Evolutionary conservation across 2,329 filamentous ascomycete genomes (phyloP).

Genomic region (Colletotrichum magnum): DNA sequence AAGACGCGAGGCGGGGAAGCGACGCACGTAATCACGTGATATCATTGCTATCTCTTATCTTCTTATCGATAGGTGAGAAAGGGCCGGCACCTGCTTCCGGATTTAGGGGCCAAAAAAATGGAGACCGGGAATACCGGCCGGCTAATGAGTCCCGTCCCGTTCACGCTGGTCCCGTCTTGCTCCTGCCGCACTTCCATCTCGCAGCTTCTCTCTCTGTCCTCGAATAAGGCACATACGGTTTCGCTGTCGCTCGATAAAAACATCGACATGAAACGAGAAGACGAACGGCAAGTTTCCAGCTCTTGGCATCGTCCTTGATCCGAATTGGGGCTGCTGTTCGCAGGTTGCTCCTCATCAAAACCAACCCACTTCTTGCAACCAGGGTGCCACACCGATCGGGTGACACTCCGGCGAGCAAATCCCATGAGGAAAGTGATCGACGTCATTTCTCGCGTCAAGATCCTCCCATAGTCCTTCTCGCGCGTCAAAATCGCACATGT

Average conservation of each 20-base stretch:
- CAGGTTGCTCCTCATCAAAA: neutral
- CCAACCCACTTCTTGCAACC: neutral
- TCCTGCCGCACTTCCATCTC: no score
- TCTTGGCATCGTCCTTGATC: neutral
- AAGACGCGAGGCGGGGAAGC: neutral
- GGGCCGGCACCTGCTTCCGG: neutral
- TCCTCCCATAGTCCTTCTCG: neutral
- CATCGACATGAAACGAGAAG: neutral
- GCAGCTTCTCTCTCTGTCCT: neutral
- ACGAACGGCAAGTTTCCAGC: neutral
- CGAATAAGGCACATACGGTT: neutral
- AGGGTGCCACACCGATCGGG: slow-evolving; percentile 3
- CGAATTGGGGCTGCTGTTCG: slow-evolving; percentile 25
- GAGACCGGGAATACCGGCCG: neutral
- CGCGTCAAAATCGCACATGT: neutral
- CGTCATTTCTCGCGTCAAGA: slow-evolving; percentile 5
- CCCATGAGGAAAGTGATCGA: slow-evolving; percentile 21
- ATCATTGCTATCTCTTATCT: no score
- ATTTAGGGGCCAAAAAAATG: neutral
- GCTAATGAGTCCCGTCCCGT: no score
- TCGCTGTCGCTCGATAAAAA: neutral
- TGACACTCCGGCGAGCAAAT: slow-evolving; percentile 14
- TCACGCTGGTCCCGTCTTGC: neutral
- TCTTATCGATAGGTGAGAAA: neutral
- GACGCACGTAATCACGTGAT: slow-evolving; percentile 11